These are phyloP conservation scores for Volvariella surrecta DNA, from an alignment of 1,284 basidiomycete species.

Conservation along the genomic window DNA sequence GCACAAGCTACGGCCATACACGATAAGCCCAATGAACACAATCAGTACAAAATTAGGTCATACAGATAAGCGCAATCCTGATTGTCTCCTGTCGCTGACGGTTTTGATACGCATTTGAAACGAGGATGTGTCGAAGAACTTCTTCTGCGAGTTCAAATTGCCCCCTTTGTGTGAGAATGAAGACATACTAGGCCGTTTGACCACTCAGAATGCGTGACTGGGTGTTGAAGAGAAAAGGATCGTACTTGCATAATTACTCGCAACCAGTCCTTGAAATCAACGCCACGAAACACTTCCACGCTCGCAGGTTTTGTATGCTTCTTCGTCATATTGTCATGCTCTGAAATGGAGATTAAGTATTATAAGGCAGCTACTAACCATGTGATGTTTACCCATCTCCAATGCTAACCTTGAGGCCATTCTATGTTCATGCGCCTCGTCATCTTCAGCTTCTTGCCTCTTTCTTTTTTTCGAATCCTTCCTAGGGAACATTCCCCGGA, in stretches of 20 bases:
- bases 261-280: constrained; percentile 86
- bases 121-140: constrained; percentile 69
- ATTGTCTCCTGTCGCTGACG: constrained; percentile 61
- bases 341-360: constrained; percentile 17
- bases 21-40: background rate
- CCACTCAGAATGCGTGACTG: background rate
- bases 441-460: constrained; percentile 30
- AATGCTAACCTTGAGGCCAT: constrained; percentile 73
- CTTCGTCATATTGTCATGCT: constrained; percentile 34
- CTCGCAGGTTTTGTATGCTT: constrained; percentile 25
- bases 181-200: constrained; percentile 61
- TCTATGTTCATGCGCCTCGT: constrained; percentile 61
- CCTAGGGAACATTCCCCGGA: constrained; percentile 60
- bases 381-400: constrained; percentile 46
- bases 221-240: background rate
- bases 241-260: constrained; percentile 76
- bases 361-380: constrained; percentile 1
- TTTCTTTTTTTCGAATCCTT: constrained; percentile 22
- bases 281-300: constrained; percentile 67
- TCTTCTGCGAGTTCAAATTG: constrained; percentile 70
- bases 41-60: constrained; percentile 16
- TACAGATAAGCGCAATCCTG: constrained; percentile 66
- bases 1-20: constrained; percentile 52
- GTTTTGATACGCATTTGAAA: constrained; percentile 71
- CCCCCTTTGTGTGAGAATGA: constrained; percentile 62